Evolutionary conservation across 805 yeast genomes (phyloP).

Genomic region (Lachancea dasiensis): DNA sequence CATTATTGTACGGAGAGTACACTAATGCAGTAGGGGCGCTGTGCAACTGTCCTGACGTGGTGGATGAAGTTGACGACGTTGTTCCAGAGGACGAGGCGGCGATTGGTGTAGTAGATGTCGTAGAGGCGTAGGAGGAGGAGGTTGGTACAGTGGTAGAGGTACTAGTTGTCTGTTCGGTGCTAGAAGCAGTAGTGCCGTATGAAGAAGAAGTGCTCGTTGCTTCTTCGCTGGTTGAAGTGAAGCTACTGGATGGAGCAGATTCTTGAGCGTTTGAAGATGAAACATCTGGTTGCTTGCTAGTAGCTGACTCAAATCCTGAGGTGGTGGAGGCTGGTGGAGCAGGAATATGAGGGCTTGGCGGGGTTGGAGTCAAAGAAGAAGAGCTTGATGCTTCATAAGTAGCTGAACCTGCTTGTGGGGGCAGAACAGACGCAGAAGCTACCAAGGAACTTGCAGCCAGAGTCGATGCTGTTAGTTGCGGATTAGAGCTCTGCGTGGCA

Average conservation of each 20-base stretch:
- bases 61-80: conserved; percentile 16
- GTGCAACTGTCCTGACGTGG: conserved; percentile 22
- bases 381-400: conserved; percentile 6
- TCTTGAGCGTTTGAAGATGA: background rate
- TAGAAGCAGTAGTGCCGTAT: background rate
- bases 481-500: conserved; percentile 9
- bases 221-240: background rate
- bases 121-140: conserved; percentile 3
- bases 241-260: background rate
- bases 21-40: conserved; percentile 55
- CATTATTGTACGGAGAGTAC: conserved; percentile 72
- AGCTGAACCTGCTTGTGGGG: conserved; percentile 8
- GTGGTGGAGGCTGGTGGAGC: conserved; percentile 9
- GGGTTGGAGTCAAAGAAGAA: conserved; percentile 2
- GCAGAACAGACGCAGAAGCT: conserved; percentile 14
- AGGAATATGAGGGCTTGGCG: conserved; percentile 13
- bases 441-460: conserved; percentile 19
- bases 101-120: conserved; percentile 20
- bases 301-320: background rate
- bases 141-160: conserved; percentile 3
- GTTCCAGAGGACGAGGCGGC: conserved; percentile 14
- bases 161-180: background rate
- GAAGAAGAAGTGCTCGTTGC: no score
- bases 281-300: conserved; percentile 2
- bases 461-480: conserved; percentile 10